Percentiles rank a stretch among this genome's conserved stretches.
phyloP scores from a whole-genome alignment of 805 yeast species.

The Starmerella scarabaei region DNA sequence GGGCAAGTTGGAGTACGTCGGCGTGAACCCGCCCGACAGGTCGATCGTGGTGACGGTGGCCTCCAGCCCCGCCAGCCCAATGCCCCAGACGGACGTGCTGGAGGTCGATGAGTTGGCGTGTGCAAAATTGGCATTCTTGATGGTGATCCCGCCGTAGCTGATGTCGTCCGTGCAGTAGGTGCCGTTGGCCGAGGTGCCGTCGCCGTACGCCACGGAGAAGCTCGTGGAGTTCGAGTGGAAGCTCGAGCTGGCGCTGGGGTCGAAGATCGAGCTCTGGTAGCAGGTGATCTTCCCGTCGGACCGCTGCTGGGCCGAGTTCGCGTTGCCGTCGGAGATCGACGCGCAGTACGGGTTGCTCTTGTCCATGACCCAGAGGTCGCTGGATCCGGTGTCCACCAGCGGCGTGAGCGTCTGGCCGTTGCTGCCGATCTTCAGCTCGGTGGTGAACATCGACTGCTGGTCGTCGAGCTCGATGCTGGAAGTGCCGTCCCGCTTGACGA shows the following conservation, averaged over 20 bases:
- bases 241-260: constrained; percentile 20
- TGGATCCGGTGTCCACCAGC: constrained; percentile 62
- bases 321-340: background rate
- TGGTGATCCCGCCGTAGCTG: constrained; percentile 37
- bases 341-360: constrained; percentile 35
- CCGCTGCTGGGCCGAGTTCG: background rate
- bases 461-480: constrained; percentile 22
- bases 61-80: constrained; percentile 28
- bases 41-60: constrained; percentile 24
- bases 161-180: constrained; percentile 51
- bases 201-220: constrained; percentile 30
- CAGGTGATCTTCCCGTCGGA: constrained; percentile 17
- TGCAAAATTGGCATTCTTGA: constrained; percentile 52
- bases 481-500: constrained; percentile 7
- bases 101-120: constrained; percentile 58
- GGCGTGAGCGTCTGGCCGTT: constrained; percentile 40
- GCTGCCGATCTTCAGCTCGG: constrained; percentile 39
- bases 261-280: constrained; percentile 19
- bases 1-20: constrained; percentile 27
- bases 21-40: constrained; percentile 12
- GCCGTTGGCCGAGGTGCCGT: constrained; percentile 41
- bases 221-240: constrained; percentile 11
- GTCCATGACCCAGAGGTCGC: constrained; percentile 55
- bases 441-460: constrained; percentile 22
- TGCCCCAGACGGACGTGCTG: constrained; percentile 39